Evolutionary conservation across 108 stramenopile genomes (phyloP), one percentile per base, ranked within the genome.

Genomic region (Skeletonema potamos): DNA sequence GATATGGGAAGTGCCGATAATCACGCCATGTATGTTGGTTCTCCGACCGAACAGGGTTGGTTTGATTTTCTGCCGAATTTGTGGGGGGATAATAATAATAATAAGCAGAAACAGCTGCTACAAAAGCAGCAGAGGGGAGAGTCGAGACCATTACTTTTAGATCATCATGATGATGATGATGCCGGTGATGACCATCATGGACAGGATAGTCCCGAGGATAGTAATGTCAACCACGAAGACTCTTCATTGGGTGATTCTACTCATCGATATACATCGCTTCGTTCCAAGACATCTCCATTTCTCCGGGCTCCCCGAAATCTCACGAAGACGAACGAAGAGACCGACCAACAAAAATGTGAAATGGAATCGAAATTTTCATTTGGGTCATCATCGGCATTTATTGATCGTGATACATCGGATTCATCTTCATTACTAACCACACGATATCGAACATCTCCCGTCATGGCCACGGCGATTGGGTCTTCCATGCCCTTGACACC

Each of bases 41-140:
- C 65, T 33, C 77, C 70, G 44, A 12, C 70, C 0, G 64, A 62
- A 55, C 58, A 68, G 26, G 71, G 77, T 27, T 72, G 70, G 70
- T 58, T 72, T 11, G 65, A 71, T 24, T 71, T 78, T 30, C 33
- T 78, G 13, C 70, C 77, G 18, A 66, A 54, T 55, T 56, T 72
- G 55, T 41, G 54, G 15, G 28, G 58, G 62, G 46, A 58, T 22
- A 57, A 15, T 26, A 18, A 12, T 28, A 28, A 54, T 13, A 12
- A 46, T 37, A 36, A 59, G 2, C n/a, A n/a, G n/a, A n/a, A 3
- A 44, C 44, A 44, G 18, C 2, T 13, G 13, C 44, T 18, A 18
- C 17, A 18, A 13, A n/a, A 46, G 5, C 44, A 46, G 44, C 44
- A 46, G 18, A 46, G 18, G 44, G 44, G 44, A 18, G 44, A 46